Evolutionary conservation across 306 rosid species (phyloP).

Genomic region (Quillaja saponaria): DNA sequence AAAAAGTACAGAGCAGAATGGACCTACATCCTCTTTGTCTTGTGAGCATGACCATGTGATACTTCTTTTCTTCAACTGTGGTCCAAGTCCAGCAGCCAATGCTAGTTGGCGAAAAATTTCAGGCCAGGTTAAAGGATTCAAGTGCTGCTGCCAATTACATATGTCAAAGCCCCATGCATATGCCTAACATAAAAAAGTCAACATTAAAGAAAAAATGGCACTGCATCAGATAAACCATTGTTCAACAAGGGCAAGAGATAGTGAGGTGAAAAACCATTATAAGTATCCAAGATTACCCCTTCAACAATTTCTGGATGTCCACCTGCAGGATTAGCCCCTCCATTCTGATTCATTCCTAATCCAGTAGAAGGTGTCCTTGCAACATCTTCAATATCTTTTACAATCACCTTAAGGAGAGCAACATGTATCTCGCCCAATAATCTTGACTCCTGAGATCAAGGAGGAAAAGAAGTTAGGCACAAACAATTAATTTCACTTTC

Average conservation of each 20-base stretch:
- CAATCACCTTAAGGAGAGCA: constrained; percentile 74
- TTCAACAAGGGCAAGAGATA: neutral
- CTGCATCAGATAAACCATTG: constrained; percentile 16
- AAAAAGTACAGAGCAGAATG: constrained; percentile 19
- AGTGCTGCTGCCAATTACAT: constrained; percentile 90
- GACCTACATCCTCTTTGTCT: constrained; percentile 88
- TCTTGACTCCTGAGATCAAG: constrained; percentile 85
- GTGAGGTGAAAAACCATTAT: constrained; percentile 13
- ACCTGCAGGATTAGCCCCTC: constrained; percentile 91
- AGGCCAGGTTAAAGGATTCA: constrained; percentile 93
- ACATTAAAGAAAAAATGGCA: constrained; percentile 23
- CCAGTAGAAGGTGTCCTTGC: constrained; percentile 93
- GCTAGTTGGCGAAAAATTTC: constrained; percentile 92
- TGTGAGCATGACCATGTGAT: constrained; percentile 61
- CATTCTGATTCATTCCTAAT: constrained; percentile 79
- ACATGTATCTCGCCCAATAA: constrained; percentile 92
- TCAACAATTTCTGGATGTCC: constrained; percentile 98
- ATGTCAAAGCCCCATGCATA: constrained; percentile 99
- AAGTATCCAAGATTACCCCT: constrained; percentile 66
- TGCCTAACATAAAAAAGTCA: constrained; percentile 53
- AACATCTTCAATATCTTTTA: constrained; percentile 98
- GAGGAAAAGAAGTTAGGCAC: constrained; percentile 8
- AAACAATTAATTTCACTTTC: constrained; percentile 9
- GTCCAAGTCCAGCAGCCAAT: constrained; percentile 93
- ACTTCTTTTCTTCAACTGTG: constrained; percentile 77